Percentiles rank a stretch among this genome's conserved stretches.
phyloP scores from a whole-genome alignment of 179 eudicot genomes.

The Silene coronaria region DNA sequence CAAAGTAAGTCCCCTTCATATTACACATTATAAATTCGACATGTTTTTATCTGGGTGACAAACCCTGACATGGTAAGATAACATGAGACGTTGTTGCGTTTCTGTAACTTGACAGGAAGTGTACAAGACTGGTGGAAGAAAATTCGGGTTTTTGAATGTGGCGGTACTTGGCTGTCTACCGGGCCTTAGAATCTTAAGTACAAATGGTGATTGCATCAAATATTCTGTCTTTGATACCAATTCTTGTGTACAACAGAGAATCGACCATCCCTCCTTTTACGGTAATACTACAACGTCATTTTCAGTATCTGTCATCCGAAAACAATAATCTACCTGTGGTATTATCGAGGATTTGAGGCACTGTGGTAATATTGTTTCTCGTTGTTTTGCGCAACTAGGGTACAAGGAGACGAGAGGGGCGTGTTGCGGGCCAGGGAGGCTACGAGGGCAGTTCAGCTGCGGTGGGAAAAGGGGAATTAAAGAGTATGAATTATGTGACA shows the following conservation, averaged over 20 bases:
- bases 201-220: constrained; percentile 23
- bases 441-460: constrained; percentile 34
- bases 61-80: too few relatives aligned
- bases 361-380: not conserved
- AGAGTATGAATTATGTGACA: constrained; percentile 34
- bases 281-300: not conserved
- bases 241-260: constrained; percentile 3
- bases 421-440: constrained; percentile 41
- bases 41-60: too few relatives aligned
- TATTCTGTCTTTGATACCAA: constrained; percentile 39
- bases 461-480: constrained; percentile 34
- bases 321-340: not conserved
- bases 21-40: too few relatives aligned
- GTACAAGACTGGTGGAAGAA: constrained; percentile 20
- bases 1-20: constrained; percentile 11
- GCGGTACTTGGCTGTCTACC: constrained; percentile 14
- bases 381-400: constrained; percentile 25
- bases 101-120: constrained; percentile 6
- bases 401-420: constrained; percentile 36
- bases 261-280: not conserved
- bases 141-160: constrained; percentile 18
- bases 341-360: not conserved
- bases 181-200: constrained; percentile 4
- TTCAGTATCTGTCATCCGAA: too few relatives aligned
- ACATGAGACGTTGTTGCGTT: too few relatives aligned